Base-by-base conservation (phyloP, 768 basidiomycete species). In the Boletus fagicola region DNA sequence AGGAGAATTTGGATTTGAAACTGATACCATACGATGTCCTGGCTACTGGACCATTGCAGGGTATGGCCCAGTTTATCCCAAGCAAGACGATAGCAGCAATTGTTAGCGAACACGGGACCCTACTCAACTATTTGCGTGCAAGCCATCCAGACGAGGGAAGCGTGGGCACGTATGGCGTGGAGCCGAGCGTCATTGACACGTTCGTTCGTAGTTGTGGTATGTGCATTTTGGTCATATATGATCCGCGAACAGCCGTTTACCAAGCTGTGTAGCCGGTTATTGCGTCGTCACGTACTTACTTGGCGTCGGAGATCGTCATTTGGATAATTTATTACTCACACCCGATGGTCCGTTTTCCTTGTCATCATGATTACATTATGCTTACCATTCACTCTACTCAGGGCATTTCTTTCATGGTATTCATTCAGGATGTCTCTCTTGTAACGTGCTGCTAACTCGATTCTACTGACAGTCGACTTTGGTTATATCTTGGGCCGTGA, bases 401-500 rank as follows among this genome's bases (percentile, higher is more conserved):
- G 87, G 90, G 0, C 94, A 98, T 69, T 98, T 98, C 81, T 98
- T 98, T 77, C 96, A 98, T 71, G 93, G 93, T 90, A 69, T 53
- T 16, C 78, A 61, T 39, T n/a, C n/a, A 28, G 3, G 2, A 5
- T 26, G 36, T 12, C 20, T 36, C 15, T 30, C 11, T 44, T 15
- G 4, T 22, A 5, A 31, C 13, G 49, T 7, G 11, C 20, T 5
- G 9, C 56, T 70, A 20, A 75, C 52, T 9, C 53, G 16, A 30
- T 30, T 48, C 28, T 39, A 49, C 18, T 24, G 20, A 0, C 68
- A 96, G 97, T 98, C 60, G 97, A 98, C 70, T 99, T 98, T 67
- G 96, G 97, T 2, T 99, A 98, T 73, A 98, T 98, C 65, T 82
- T 98, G 15, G 97, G 97, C 3, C 87, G 94, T 3, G 97, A 98